These are phyloP conservation scores for Galeopsis tetrahit DNA, from an alignment of 257 asterid species.

Conservation along the genomic window DNA sequence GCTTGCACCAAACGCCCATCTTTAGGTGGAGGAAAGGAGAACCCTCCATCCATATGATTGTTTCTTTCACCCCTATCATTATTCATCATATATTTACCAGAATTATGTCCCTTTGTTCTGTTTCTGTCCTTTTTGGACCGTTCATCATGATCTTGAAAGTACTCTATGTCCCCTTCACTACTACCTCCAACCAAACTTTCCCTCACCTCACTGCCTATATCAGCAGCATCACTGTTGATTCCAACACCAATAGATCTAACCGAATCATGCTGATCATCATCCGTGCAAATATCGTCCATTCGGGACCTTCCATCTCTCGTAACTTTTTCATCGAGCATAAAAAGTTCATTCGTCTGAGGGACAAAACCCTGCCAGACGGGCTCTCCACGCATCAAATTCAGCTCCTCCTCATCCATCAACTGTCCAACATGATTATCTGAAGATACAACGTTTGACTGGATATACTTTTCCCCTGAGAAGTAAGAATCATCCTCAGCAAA, in stretches of 20 bases:
- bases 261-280: constrained; percentile 89
- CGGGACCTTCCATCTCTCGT: constrained; percentile 62
- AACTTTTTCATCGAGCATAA: constrained; percentile 60
- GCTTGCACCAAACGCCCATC: constrained; percentile 62
- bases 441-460: constrained; percentile 70
- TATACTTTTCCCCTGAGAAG: constrained; percentile 80
- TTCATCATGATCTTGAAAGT: constrained; percentile 61
- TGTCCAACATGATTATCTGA: constrained; percentile 67
- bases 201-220: constrained; percentile 89
- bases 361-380: constrained; percentile 97
- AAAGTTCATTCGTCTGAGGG: constrained; percentile 67
- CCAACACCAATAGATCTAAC: constrained; percentile 97
- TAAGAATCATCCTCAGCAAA: constrained; percentile 92
- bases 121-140: constrained; percentile 45
- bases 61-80: constrained; percentile 47
- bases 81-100: constrained; percentile 49
- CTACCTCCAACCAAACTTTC: constrained; percentile 94
- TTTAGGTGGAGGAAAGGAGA: constrained; percentile 92
- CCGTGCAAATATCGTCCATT: constrained; percentile 64
- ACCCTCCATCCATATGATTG: constrained; percentile 66
- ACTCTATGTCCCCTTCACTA: constrained; percentile 89
- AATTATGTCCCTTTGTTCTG: constrained; percentile 45
- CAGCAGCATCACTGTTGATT: constrained; percentile 91
- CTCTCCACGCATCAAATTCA: constrained; percentile 73
- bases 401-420: constrained; percentile 79